phyloP scores from a whole-genome alignment of 768 basidiomycete species.

The Amylocystis lapponica region DNA sequence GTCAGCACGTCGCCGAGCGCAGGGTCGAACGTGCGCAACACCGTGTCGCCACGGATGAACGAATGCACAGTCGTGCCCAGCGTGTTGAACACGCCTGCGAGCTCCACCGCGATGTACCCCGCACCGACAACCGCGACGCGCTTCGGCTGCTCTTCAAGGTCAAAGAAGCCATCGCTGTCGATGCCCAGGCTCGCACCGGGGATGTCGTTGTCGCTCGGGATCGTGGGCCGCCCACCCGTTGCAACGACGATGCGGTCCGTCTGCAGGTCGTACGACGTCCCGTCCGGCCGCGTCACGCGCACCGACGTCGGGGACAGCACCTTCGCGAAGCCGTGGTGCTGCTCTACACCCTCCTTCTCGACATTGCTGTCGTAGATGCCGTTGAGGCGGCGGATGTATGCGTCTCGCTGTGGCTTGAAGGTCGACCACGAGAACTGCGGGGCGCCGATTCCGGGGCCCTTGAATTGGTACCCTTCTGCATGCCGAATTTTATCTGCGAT shows the following conservation, averaged over 20 bases:
- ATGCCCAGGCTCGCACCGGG: constrained; percentile 91
- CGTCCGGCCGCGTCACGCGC: constrained; percentile 66
- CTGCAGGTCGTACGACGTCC: constrained; percentile 62
- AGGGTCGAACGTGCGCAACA: constrained; percentile 91
- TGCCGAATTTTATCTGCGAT: constrained; percentile 78
- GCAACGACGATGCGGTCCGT: constrained; percentile 80
- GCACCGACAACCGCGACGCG: constrained; percentile 94
- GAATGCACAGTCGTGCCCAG: constrained; percentile 91
- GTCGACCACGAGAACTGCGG: constrained; percentile 82
- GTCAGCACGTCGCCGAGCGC: constrained; percentile 78
- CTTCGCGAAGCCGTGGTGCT: constrained; percentile 72
- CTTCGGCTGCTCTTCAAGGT: constrained; percentile 83
- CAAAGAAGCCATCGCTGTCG: constrained; percentile 95
- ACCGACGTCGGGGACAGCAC: constrained; percentile 67
- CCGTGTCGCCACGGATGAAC: constrained; percentile 83
- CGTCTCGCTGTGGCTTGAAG: constrained; percentile 93
- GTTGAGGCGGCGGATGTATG: constrained; percentile 87
- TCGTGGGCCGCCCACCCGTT: constrained; percentile 79
- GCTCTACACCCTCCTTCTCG: constrained; percentile 80
- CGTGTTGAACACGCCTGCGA: constrained; percentile 89
- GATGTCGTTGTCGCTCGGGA: constrained; percentile 72
- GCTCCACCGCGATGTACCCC: constrained; percentile 96
- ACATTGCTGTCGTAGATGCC: constrained; percentile 90
- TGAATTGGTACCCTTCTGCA: constrained; percentile 72
- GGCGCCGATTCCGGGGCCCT: constrained; percentile 43